These are phyloP conservation scores for Picochlorum sp. DNA, from an alignment of 139 green algal species.

Conservation along the genomic window DNA sequence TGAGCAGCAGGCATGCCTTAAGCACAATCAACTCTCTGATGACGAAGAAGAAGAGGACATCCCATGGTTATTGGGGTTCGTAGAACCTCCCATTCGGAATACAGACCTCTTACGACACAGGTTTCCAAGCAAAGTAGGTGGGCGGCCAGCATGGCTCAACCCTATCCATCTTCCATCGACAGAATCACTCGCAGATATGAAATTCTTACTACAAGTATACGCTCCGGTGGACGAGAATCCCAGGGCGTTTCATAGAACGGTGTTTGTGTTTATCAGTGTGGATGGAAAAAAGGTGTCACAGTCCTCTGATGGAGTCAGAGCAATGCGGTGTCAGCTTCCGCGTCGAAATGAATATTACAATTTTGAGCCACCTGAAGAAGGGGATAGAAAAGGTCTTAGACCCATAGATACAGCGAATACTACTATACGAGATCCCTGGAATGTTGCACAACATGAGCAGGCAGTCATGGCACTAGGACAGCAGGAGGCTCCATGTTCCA, in stretches of 20 bases:
- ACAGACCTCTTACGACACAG: conserved; percentile 53
- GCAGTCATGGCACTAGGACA: not conserved
- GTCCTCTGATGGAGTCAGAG: conserved; percentile 45
- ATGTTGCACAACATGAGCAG: not conserved
- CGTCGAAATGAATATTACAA: conserved; percentile 67
- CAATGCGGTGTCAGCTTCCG: conserved; percentile 72
- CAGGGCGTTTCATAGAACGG: conserved; percentile 50
- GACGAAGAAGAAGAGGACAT: not conserved
- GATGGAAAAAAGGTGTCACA: conserved; percentile 37
- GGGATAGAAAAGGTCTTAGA: conserved; percentile 22
- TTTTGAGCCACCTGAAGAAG: conserved; percentile 35
- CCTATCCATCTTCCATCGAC: conserved; percentile 50
- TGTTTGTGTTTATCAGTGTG: conserved; percentile 63
- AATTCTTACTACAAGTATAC: conserved; percentile 67
- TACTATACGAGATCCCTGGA: conserved; percentile 37
- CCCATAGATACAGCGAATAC: conserved; percentile 16
- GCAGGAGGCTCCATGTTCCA: not conserved
- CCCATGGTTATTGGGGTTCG: conserved; percentile 49
- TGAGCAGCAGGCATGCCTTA: not conserved
- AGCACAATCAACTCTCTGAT: not conserved
- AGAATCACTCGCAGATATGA: conserved; percentile 39
- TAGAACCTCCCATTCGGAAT: conserved; percentile 22
- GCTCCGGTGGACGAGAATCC: conserved; percentile 41
- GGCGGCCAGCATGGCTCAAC: conserved; percentile 71
- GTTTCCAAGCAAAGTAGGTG: conserved; percentile 73